These are phyloP conservation scores for Candida vaughaniae DNA, from an alignment of 805 yeast genomes.

Conservation along the genomic window DNA sequence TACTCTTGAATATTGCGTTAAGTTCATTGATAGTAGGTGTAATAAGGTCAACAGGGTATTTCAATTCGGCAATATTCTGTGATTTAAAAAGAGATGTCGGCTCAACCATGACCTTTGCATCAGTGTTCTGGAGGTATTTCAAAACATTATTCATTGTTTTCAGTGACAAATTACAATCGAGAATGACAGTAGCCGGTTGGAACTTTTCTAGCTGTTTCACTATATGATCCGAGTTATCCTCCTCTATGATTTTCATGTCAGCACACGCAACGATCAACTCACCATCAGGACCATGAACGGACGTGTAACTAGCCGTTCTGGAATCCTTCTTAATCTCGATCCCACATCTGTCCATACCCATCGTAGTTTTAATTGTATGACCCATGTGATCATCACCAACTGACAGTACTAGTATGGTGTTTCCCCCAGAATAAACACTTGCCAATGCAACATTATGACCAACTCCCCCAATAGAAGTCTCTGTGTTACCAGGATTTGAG, in stretches of 20 bases:
- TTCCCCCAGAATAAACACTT: slow-evolving; percentile 32
- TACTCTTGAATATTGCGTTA: slow-evolving; percentile 49
- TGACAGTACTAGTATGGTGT: slow-evolving; percentile 50
- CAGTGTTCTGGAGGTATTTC: slow-evolving; percentile 9
- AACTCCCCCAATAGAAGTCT: slow-evolving; percentile 75
- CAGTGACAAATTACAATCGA: slow-evolving; percentile 68
- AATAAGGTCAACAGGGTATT: slow-evolving; percentile 43
- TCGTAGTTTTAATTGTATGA: slow-evolving; percentile 17
- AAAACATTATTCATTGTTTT: slow-evolving; percentile 40
- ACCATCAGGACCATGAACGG: slow-evolving; percentile 63
- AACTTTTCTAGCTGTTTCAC: slow-evolving; percentile 35
- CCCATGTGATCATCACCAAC: slow-evolving; percentile 65
- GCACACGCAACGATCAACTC: slow-evolving; percentile 74
- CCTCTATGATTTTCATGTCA: slow-evolving; percentile 73
- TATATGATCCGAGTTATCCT: slow-evolving; percentile 42
- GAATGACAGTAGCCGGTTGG: slow-evolving; percentile 50
- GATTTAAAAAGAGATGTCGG: slow-evolving; percentile 78
- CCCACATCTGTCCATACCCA: slow-evolving; percentile 38
- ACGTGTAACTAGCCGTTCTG: slow-evolving; percentile 69
- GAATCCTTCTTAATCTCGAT: slow-evolving; percentile 22
- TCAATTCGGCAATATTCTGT: slow-evolving; percentile 38
- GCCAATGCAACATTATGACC: slow-evolving; percentile 80
- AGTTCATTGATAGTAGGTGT: slow-evolving; percentile 76
- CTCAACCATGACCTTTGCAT: slow-evolving; percentile 52
- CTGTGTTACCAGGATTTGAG: slow-evolving; percentile 68